Evolutionary conservation across 441 rosid species (phyloP).

Genomic region (Aquilaria agallochum): DNA sequence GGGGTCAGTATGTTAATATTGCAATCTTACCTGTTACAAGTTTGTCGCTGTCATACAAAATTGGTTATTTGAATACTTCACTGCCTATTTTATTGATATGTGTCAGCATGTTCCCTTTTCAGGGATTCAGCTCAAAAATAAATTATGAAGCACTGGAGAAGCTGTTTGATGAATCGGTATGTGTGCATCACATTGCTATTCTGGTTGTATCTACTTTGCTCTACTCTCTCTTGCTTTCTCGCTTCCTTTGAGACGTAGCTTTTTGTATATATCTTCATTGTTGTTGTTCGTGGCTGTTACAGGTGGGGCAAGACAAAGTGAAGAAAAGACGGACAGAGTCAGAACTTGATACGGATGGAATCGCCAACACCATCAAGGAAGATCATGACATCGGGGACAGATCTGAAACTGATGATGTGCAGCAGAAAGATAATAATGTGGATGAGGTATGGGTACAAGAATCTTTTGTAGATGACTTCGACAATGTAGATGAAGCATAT

Average conservation of each 20-base stretch:
- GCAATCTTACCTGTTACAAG: too few species aligned
- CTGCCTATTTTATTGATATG: background rate
- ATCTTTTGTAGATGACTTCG: slow-evolving; percentile 11
- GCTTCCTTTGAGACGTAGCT: background rate
- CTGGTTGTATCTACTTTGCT: background rate
- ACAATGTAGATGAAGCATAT: slow-evolving; percentile 18
- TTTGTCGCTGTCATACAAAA: too few species aligned
- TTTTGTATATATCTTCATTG: background rate
- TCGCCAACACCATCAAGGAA: slow-evolving; percentile 11
- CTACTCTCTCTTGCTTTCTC: slow-evolving; percentile 12
- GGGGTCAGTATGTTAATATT: too few species aligned
- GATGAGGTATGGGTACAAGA: slow-evolving; percentile 18
- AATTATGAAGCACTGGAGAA: slow-evolving; percentile 62
- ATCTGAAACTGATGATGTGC: slow-evolving; percentile 6
- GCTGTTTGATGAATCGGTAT: slow-evolving; percentile 58
- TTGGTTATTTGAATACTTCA: background rate
- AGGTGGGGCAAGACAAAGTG: slow-evolving; percentile 26
- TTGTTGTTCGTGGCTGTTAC: background rate
- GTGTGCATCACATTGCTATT: slow-evolving; percentile 17
- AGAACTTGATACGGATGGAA: slow-evolving; percentile 18
- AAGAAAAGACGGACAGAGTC: slow-evolving; percentile 33
- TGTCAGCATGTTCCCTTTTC: slow-evolving; percentile 20
- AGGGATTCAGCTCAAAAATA: slow-evolving; percentile 63
- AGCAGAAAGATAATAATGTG: slow-evolving; percentile 11
- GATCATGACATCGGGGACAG: slow-evolving; percentile 5